Conservation (phyloP, 768 basidiomycete genomes). For the Fibroporia radiculosa region DNA sequence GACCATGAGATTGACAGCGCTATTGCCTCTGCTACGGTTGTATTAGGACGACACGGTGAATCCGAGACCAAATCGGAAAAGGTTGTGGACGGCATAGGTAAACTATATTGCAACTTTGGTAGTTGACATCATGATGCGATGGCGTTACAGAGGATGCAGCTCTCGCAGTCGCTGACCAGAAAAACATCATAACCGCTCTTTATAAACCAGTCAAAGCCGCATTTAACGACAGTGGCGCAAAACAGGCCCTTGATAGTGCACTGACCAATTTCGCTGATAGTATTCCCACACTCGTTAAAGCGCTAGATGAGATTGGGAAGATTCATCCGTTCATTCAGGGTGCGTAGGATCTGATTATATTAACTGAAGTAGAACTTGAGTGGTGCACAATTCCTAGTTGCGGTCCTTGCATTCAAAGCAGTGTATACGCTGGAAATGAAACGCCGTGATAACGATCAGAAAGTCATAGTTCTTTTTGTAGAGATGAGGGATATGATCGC, state of each 20-base stretch:
- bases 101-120: no score
- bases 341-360: no score
- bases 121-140: no score
- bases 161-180: not conserved
- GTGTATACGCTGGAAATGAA: conserved; percentile 41
- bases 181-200: not conserved
- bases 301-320: conserved; percentile 20
- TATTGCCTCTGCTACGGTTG: no score
- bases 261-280: conserved; percentile 18
- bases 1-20: no score
- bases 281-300: conserved; percentile 20
- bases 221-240: not conserved
- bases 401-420: conserved; percentile 41
- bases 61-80: no score
- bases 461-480: conserved; percentile 35
- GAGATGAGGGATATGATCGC: conserved; percentile 46
- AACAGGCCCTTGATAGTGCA: conserved; percentile 8
- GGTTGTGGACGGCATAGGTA: no score
- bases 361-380: no score
- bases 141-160: not conserved
- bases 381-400: no score
- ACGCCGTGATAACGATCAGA: conserved; percentile 43
- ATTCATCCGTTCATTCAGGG: conserved; percentile 23
- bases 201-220: not conserved
- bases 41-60: no score